Base-by-base conservation (phyloP, 768 basidiomycete species). In the Collybia mongolica region DNA sequence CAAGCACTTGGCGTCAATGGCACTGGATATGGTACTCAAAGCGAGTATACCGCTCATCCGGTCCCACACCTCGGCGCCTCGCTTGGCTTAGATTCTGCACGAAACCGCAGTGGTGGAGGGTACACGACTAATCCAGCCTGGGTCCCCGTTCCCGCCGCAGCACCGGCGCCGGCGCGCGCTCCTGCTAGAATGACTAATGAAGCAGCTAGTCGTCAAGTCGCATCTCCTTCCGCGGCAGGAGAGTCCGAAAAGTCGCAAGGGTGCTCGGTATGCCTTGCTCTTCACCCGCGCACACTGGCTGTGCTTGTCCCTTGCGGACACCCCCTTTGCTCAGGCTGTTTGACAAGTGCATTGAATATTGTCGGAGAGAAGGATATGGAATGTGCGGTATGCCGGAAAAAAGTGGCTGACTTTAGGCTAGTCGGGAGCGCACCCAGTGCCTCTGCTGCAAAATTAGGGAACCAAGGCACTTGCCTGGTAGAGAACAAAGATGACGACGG, bases 361-460 rank as follows among this genome's bases (percentile, higher is more conserved):
- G 91, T 92, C 15, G 90, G 90, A 6, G 90, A 93, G 66, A 93
- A 92, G 62, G 86, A 88, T 51, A 89, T 93, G 80, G 80, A 84
- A 52, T 93, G 91, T 54, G 85, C 88, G 15, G 85, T 90, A 24
- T 93, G 90, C 68, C 84, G 84, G 58, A 66, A 65, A 36, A 77
- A 80, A 28, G 89, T 93, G 18, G 74, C 72, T 24, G 83, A 88
- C 61, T 93, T 93, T 64, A 77, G 80, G 39, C 67, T 90, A 52
- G 66, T 71, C 44, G 45, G 43, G 24, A 44, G 41, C n/a, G 56
- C 51, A n/a, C 22, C 46, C 19, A 35, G 14, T 15, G 6, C 45
- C 5, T 24, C 24, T 19, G 28, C 11, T 17, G 42, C 18, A 15
- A 18, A 20, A 15, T 44, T 6, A n/a, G 35, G 22, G 26, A 39